Evolutionary conservation across 2,329 filamentous ascomycete genomes (phyloP), one percentile per base, ranked within the genome.

Genomic region (Aspergillus novofumigatus): DNA sequence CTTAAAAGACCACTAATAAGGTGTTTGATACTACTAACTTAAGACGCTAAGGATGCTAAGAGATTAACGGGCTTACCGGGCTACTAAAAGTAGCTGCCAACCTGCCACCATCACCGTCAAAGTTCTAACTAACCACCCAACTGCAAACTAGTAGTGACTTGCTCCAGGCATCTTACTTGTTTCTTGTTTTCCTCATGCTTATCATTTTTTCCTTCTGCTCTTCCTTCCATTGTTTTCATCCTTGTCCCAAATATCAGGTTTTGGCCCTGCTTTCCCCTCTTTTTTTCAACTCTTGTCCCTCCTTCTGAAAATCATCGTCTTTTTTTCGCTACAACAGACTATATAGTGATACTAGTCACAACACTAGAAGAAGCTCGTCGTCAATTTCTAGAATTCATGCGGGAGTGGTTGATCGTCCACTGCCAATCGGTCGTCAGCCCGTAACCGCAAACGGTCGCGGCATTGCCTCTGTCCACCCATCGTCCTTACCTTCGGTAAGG

Each of bases 381-480:
- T 49, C 28, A 21, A 32, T 55, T 6, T 28, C 23, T 44, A 54
- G 44, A 60, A 50, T 26, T 55, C 53, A 55, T 60, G 61, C 62
- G 61, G 62, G 59, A 29, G 65, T 59, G 56, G 28, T 48, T 53
- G 48, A 59, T 55, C 53, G 10, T 21, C 48, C 54, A 50, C 53
- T 45, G 26, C 38, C 58, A 57, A 53, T 63, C 45, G 47, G 59
- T 68, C 61, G 56, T 67, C 65, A 67, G 14, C 53, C 64, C 59
- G 58, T 56, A 60, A 60, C 70, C 67, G 70, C 69, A 72, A 72
- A 69, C 71, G 69, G 67, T 72, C 67, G 66, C 41, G 20, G 21
- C 21, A 8, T 45, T 25, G 11, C 44, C 11, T 23, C 20, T 14
- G 44, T 11, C 42, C 21, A 26, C 20, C 20, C 23, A 25, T 25